Base-by-base conservation (phyloP, 805 yeast species). In the Starmerella bacillaris region DNA sequence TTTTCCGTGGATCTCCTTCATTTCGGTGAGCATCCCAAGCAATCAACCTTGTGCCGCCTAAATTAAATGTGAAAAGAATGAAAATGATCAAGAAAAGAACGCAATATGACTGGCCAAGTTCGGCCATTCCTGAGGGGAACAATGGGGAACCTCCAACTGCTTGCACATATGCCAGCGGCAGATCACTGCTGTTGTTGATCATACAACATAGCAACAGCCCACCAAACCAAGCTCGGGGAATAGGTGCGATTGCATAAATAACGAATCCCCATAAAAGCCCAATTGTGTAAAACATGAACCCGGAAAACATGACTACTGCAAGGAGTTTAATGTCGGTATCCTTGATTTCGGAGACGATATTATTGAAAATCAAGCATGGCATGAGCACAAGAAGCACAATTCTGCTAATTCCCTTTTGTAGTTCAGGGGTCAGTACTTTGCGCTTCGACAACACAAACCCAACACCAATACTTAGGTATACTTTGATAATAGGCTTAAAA, bases 401-500 rank as follows among this genome's bases (percentile, higher is more conserved):
- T 38, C 72, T 71, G 4, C 89, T 74, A 14, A 80, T 61, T 18
- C 77, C 79, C 22, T 47, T 40, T 2, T 40, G 30, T 8, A 44
- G 37, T 12, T 43, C 46, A 3, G 47, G 45, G 1, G 75, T 61
- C 3, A 78, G 57, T 18, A 77, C 65, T 46, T 77, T 73, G 43
- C 57, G 63, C 40, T 62, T 68, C 3, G 86, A 78, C 5, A 82
- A 56, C 27, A 61, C 51, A 43, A 61, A 76, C 8, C 94, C 94
- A 11, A 72, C 55, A 4, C 64, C 71, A 4, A 78, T 67, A 50
- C 78, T 74, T 44, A 77, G 57, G 48, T 79, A 77, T 44, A 80
- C 77, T 55, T 82, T 82, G 56, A 79, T 64, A 38, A 80, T 74
- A n/a, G 94, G 94, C 59, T 79, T 80, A 37, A 76, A 74, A 0